Evolutionary conservation across 352 stramenopile genomes (phyloP), one percentile per base, ranked within the genome.

Genomic region (Pythium myriotylum): DNA sequence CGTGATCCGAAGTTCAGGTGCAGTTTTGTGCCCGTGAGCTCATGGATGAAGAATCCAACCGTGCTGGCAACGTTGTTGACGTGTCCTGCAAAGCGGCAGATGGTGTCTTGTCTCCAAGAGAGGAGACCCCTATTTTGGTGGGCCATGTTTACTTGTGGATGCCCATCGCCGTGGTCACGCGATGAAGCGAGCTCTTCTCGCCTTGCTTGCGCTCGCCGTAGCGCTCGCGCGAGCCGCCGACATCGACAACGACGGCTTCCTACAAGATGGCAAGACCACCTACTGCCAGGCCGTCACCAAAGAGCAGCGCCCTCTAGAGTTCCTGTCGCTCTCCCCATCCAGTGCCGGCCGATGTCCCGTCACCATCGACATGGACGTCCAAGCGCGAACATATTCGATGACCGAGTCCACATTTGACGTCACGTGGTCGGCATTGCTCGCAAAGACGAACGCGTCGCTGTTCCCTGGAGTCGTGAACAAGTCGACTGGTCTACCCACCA

Each of bases 381-480:
- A 58, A 0, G 62, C 54, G 3, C 74, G 60, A 9, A 67, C 67
- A 26, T 70, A 81, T 27, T 67, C 81, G 50, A 55, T 75, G 48
- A 72, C 57, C 7, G 42, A 27, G 20, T 65, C 83, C 23, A 56
- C 60, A 3, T 27, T 92, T 32, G 73, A 42, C 1, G 77, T 90
- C 52, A 78, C 78, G 22, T 90, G 80, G 80, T 56, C 16, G 2
- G 59, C 51, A 23, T 51, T 54, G 23, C 66, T 73, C 9, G 29
- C 29, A 5, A 73, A 65, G 13, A 49, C 58, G 2, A 52, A 65
- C 2, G 20, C 81, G 49, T 68, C 60, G 58, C 77, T 84, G n/a
- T 92, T 92, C 54, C 79, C 83, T 0, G 83, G 82, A 42, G 68
- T 78, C 13, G 74, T 90, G 33, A 72, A 92, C 62, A 23, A 60